Base-by-base conservation (phyloP, 495 filamentous ascomycete genomes). In the Letharia columbiana region DNA sequence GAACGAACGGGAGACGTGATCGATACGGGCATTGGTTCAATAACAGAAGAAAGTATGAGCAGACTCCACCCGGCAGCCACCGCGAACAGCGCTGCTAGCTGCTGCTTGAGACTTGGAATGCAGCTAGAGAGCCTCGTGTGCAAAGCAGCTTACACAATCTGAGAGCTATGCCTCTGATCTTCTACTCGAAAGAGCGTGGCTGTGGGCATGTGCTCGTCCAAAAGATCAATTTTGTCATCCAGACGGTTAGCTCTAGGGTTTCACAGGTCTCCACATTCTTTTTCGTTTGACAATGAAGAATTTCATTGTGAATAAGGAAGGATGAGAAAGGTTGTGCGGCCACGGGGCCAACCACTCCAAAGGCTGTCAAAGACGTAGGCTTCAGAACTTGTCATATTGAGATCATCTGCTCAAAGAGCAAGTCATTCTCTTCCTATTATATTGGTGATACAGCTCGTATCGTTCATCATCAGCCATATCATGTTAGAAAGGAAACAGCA, bases 351-450 rank as follows among this genome's bases (percentile, higher is more conserved):
- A 28, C 23, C 23, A 28, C 23, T 28, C 23, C 23, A 28, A 28
- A 28, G 23, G 23, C 23, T 28, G 23, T 28, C 23, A 28, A 28
- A 28, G 23, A 28, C 23, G 12, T 56, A 69, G 75, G 76, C 77
- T 76, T 78, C 77, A 77, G 76, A 77, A 64, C n/a, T 64, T 79
- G 78, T 77, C 77, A 74, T 73, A 62, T 71, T 75, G 73, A 84
- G 80, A 83, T 84, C 82, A 84, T 74, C 56, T 72, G 75, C 81
- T 76, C 75, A 74, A 4, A 39, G 47, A 66, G 68, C 74, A 74
- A 76, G 75, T 85, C 83, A 85, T 80, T 77, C 83, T 85, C 83
- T 85, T 85, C 83, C 82, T 85, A 84, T 85, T 78, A 81, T 80
- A 75, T 77, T 72, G 76, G 78, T 78, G 76, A 78, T 78, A 75